These are phyloP conservation scores for Hanseniaspora clermontiae DNA, from an alignment of 805 yeast genomes.

Conservation along the genomic window DNA sequence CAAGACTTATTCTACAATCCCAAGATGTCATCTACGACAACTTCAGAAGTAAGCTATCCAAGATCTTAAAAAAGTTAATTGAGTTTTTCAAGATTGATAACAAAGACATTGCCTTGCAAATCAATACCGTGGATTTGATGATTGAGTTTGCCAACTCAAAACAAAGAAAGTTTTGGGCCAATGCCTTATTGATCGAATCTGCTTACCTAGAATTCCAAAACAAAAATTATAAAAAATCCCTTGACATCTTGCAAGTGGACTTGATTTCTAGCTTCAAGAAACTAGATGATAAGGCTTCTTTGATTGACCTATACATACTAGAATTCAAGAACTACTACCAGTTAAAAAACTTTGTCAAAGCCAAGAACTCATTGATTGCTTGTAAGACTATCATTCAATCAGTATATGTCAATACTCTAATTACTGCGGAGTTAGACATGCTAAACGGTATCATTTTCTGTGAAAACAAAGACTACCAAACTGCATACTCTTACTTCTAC, in stretches of 20 bases:
- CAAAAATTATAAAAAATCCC: conserved; percentile 52
- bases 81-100: conserved; percentile 61
- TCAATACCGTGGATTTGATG: conserved; percentile 59
- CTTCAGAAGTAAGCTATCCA: conserved; percentile 84
- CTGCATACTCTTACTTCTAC: conserved; percentile 88
- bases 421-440: conserved; percentile 88
- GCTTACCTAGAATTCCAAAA: conserved; percentile 62
- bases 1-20: conserved; percentile 51
- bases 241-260: conserved; percentile 49
- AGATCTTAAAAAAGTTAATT: conserved; percentile 67
- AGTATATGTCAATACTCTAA: conserved; percentile 83
- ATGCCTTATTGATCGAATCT: conserved; percentile 72
- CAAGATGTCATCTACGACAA: conserved; percentile 49
- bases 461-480: conserved; percentile 90
- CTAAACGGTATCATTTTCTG: conserved; percentile 94
- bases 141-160: conserved; percentile 77
- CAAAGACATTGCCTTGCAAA: conserved; percentile 54
- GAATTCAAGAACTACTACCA: conserved; percentile 87
- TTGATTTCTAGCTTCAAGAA: conserved; percentile 78
- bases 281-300: conserved; percentile 86
- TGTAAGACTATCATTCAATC: conserved; percentile 97
- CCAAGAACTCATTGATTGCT: conserved; percentile 82
- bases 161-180: conserved; percentile 79
- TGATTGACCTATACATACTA: conserved; percentile 87
- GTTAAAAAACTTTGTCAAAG: conserved; percentile 76